Evolutionary conservation across 2,329 filamentous ascomycete species (phyloP).

Genomic region (Penicillium nordicum): DNA sequence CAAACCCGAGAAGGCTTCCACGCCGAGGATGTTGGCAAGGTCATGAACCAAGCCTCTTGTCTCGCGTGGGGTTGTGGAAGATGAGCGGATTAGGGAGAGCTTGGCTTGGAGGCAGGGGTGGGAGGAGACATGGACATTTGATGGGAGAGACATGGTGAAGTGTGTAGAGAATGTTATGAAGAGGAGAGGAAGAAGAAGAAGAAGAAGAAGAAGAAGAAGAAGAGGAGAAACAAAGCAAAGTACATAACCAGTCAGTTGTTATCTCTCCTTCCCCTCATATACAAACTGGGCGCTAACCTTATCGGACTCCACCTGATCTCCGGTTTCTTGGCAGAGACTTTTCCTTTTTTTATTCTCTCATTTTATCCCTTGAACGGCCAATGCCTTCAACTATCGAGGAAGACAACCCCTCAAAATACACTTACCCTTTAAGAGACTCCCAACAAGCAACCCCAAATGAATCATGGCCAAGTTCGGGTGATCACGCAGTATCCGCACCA

Average conservation of each 20-base stretch:
- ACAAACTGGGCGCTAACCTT: neutral
- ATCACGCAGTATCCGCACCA: conserved; percentile 6
- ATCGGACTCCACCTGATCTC: conserved; percentile 9
- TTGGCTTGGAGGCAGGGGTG: conserved; percentile 88
- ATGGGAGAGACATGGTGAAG: conserved; percentile 41
- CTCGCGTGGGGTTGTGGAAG: conserved; percentile 65
- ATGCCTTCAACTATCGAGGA: neutral
- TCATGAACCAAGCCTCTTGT: conserved; percentile 82
- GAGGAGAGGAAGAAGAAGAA: neutral
- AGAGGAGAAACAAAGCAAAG: neutral
- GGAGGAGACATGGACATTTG: conserved; percentile 68
- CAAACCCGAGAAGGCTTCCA: conserved; percentile 72
- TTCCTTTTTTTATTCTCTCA: neutral
- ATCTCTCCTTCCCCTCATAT: conserved; percentile 10
- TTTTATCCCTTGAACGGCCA: neutral
- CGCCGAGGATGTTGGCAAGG: conserved; percentile 75
- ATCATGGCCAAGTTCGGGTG: conserved; percentile 12
- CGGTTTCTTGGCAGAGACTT: conserved; percentile 6
- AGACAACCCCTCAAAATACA: neutral
- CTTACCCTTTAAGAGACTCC: neutral
- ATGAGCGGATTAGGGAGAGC: conserved; percentile 81
- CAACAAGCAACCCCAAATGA: neutral
- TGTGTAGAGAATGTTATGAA: conserved; percentile 1
- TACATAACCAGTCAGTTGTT: conserved; percentile 1
- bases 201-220: neutral